Base-by-base conservation (phyloP, 352 stramenopile species). In the Pythium scleroteichum region DNA sequence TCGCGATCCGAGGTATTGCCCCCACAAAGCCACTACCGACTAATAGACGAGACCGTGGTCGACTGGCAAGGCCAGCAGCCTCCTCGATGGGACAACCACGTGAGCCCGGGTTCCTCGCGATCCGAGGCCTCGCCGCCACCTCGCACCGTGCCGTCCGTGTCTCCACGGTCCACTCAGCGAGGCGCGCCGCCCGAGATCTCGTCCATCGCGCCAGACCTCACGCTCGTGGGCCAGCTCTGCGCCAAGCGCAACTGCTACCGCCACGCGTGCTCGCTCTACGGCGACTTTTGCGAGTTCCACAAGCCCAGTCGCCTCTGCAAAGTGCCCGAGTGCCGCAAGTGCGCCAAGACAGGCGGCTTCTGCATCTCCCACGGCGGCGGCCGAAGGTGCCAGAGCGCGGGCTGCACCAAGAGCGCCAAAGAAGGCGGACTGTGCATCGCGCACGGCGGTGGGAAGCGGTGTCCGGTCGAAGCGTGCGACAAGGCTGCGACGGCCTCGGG, bases 281-380 rank as follows among this genome's bases (percentile, higher is more conserved):
- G 78, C 3, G 62, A 69, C 20, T 87, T 82, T 69, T 87, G 78
- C 47, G 74, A 82, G 58, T 80, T 81, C 58, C 78, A 87, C 69
- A 87, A 87, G 64, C 78, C 75, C 27, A 85, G 75, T 51, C 75
- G 78, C 3, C 74, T 89, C 7, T 89, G 79, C 61, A 85, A 85
- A 55, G 69, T 85, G 8, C 73, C 72, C 13, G 74, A 75, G 49
- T 90, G 80, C 61, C 57, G 54, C 39, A 88, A 86, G 48, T 82
- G 76, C 45, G 78, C 76, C 62, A 88, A 88, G 62, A 86, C 63
- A 48, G 60, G 26, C 41, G 85, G 82, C 8, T 92, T 82, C 47
- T 94, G 85, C 72, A 91, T 92, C 59, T 80, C 78, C 5, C 84
- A 94, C 45, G 84, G 84, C 29, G 82, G 84, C 20, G 87, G 87